Evolutionary conservation across 768 basidiomycete species (phyloP), one percentile per base, ranked within the genome.

Genomic region (Tricholoma bakamatsutake): DNA sequence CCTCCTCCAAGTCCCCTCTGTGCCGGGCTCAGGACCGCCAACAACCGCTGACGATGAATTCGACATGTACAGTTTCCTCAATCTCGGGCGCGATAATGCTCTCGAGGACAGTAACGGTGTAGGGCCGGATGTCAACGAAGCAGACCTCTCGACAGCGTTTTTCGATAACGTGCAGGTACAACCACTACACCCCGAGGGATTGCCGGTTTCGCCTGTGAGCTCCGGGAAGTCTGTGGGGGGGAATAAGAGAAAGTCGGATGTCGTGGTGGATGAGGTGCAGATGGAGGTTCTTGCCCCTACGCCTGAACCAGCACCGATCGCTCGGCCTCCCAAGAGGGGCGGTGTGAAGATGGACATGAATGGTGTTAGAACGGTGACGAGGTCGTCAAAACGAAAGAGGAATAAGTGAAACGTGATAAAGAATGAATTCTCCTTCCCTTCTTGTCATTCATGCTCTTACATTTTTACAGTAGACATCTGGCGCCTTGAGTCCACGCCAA

Each of bases 311-410:
- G 46, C 6, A 5, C 46, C n/a, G n/a, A 31, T 7, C 11, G 46
- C n/a, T 8, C 46, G 12, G 8, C 46, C 46, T 15, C 40, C 40
- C 18, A 48, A 48, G 46, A 31, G 46, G n/a, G 46, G 46, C 12
- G 46, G 31, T 24, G 42, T 42, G 30, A 46, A 28, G 7, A 39
- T 40, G 40, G 35, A 57, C n/a, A 39, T 28, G 11, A 7, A 31
- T 15, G 33, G 49, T 15, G 13, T 40, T 7, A 28, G 53, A 13
- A 17, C 50, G 2, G n/a, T 50, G 31, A 60, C 56, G 50, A 48
- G 46, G 17, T 31, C 60, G 9, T 40, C 59, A 33, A 64, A 64
- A 54, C 57, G 63, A 39, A 62, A 59, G 42, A 54, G 53, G 57
- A 57, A 64, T 52, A 64, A 62, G 54, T 64, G 28, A 31, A 37